Percentiles rank a stretch among this genome's conserved stretches.
These are phyloP conservation scores for Litchi chinensis DNA, from an alignment of 345 rosid genomes.

Conservation along the genomic window DNA sequence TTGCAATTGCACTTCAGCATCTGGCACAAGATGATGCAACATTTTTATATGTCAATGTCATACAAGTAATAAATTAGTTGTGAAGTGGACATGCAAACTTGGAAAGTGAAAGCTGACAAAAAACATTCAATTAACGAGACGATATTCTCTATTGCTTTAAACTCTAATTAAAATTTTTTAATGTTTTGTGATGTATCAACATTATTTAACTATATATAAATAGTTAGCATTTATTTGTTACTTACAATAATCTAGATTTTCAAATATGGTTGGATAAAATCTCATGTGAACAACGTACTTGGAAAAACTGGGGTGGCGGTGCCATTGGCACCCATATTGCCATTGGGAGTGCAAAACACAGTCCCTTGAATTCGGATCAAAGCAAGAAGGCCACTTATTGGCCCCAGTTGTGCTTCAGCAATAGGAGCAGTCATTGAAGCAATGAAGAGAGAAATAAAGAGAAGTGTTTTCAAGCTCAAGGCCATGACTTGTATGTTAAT, in stretches of 20 bases:
- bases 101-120: background rate
- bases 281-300: conserved; percentile 34
- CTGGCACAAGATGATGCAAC: conserved; percentile 17
- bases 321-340: conserved; percentile 39
- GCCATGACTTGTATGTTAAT: conserved; percentile 26
- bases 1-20: conserved; percentile 56
- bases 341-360: conserved; percentile 50
- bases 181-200: no score
- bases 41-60: background rate
- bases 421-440: conserved; percentile 31
- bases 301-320: conserved; percentile 46
- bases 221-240: no score
- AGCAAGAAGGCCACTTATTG: conserved; percentile 36
- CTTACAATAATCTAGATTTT: no score
- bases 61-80: no score
- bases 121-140: background rate
- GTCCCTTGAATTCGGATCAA: conserved; percentile 50
- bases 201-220: no score
- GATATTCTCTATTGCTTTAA: background rate
- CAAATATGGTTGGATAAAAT: background rate
- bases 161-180: background rate
- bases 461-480: conserved; percentile 27
- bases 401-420: conserved; percentile 58
- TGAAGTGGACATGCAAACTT: no score
- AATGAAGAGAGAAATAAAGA: conserved; percentile 29